These are phyloP conservation scores for Colletotrichum lindemuthianum DNA, from an alignment of 2,329 filamentous ascomycete species.

Conservation along the genomic window DNA sequence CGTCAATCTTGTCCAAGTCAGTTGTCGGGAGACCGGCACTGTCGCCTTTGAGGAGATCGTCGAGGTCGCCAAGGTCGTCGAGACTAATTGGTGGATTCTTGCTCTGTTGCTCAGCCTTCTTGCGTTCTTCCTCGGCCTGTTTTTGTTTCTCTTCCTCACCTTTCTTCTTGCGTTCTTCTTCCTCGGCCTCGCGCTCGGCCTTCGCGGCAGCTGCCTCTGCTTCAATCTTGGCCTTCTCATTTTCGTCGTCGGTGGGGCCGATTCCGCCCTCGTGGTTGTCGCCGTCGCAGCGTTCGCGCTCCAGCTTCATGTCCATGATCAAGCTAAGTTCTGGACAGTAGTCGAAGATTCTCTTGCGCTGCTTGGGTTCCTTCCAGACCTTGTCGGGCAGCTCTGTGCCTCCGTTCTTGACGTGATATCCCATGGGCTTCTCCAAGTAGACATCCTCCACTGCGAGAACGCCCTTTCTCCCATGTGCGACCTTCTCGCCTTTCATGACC, in stretches of 20 bases:
- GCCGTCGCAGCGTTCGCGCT: constrained; percentile 56
- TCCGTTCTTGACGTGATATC: constrained; percentile 61
- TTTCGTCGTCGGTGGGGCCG: constrained; percentile 31
- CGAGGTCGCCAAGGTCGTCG: constrained; percentile 19
- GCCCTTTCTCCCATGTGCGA: constrained; percentile 53
- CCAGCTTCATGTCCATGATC: constrained; percentile 66
- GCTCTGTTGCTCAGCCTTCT: not conserved
- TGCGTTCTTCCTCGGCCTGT: not conserved
- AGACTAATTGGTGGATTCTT: not conserved
- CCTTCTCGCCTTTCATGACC: constrained; percentile 57
- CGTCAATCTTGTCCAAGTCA: constrained; percentile 3
- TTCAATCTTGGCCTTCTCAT: constrained; percentile 23
- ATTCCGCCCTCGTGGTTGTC: constrained; percentile 45
- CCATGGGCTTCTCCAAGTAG: constrained; percentile 62
- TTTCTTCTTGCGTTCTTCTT: constrained; percentile 21
- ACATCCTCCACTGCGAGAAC: constrained; percentile 61
- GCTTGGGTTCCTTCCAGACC: constrained; percentile 57
- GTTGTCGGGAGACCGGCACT: not conserved
- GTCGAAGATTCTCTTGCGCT: constrained; percentile 59
- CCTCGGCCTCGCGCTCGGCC: constrained; percentile 28
- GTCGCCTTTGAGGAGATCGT: constrained; percentile 11
- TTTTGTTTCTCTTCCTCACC: constrained; percentile 13
- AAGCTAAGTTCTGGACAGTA: constrained; percentile 67
- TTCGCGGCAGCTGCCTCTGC: constrained; percentile 23
- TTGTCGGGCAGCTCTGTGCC: constrained; percentile 51